Conservation (phyloP, 805 yeast species). For the Hanseniaspora nectarophila region DNA sequence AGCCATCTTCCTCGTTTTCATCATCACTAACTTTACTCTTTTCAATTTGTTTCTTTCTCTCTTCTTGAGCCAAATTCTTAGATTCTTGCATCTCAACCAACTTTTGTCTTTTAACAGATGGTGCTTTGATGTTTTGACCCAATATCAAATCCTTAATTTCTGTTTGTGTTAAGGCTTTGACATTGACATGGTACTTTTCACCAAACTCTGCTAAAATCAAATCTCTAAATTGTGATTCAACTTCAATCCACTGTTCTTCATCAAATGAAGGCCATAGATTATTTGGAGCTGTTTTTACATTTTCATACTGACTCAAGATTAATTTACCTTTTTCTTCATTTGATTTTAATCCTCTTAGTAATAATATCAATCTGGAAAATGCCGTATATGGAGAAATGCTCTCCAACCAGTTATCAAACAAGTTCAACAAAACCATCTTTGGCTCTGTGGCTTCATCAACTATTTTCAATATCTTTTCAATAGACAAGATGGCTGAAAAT, state of each 20-base stretch:
- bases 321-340: slow-evolving; percentile 65
- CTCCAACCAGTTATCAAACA: slow-evolving; percentile 90
- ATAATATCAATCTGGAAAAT: slow-evolving; percentile 70
- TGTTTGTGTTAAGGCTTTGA: slow-evolving; percentile 77
- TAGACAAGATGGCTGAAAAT: slow-evolving; percentile 70
- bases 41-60: slow-evolving; percentile 31
- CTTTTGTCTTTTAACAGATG: slow-evolving; percentile 76
- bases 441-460: slow-evolving; percentile 84
- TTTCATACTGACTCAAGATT: slow-evolving; percentile 63
- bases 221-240: slow-evolving; percentile 80
- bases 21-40: slow-evolving; percentile 25
- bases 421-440: slow-evolving; percentile 78
- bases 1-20: slow-evolving; percentile 35
- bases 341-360: slow-evolving; percentile 72
- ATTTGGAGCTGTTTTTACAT: slow-evolving; percentile 56
- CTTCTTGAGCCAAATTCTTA: slow-evolving; percentile 32
- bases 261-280: slow-evolving; percentile 89
- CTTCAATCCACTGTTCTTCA: slow-evolving; percentile 83
- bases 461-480: slow-evolving; percentile 65
- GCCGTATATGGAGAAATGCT: slow-evolving; percentile 82
- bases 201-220: slow-evolving; percentile 76
- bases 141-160: slow-evolving; percentile 88
- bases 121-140: slow-evolving; percentile 88
- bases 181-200: slow-evolving; percentile 70
- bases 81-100: slow-evolving; percentile 59